Base-by-base conservation (phyloP, 2,329 filamentous ascomycete species). In the Trichophyton schoenleinii region DNA sequence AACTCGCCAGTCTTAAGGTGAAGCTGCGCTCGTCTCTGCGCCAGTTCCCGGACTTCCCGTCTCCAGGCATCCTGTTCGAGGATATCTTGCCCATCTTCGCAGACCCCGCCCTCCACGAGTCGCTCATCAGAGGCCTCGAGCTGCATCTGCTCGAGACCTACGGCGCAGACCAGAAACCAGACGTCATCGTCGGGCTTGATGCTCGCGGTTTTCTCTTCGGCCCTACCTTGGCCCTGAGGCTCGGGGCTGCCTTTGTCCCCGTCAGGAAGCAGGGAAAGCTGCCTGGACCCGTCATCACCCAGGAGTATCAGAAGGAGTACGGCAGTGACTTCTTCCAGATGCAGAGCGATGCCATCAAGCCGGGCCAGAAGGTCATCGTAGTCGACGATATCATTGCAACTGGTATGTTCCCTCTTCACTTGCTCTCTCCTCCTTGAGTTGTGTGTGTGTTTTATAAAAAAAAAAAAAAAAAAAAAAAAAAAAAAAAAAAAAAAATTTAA, bases 311-410 rank as follows among this genome's bases (percentile, higher is more conserved):
- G 76, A 99, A 99, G 82, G 94, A 99, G 77, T 99, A 99, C 72
- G 94, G 94, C 65, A 82, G 86, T 75, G 94, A 99, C 74, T 87
- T 87, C 73, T 97, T 99, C 79, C 89, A 97, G 81, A 95, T 99
- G 80, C 94, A 99, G 80, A 79, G 83, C 67, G 91, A 88, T 74
- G 87, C 87, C 52, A 86, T 99, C 70, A 86, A 88, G 77, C 81
- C 84, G 59, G 91, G 91, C 41, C 89, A 96, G 78, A 91, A 87
- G 74, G 92, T 96, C 62, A 79, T 99, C 64, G 83, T 99, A 66
- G 91, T 99, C 36, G 94, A 99, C 75, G 94, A 99, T 74, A 95
- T 99, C 71, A 97, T 99, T 78, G 94, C 94, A 62, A 99, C 94
- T 66, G 92, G 92, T 96, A 80, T 74, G 87, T 20, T 38, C 13